Percentiles rank a stretch among this genome's conserved stretches.
phyloP scores from a whole-genome alignment of 768 basidiomycete genomes.

The Russula foetens region DNA sequence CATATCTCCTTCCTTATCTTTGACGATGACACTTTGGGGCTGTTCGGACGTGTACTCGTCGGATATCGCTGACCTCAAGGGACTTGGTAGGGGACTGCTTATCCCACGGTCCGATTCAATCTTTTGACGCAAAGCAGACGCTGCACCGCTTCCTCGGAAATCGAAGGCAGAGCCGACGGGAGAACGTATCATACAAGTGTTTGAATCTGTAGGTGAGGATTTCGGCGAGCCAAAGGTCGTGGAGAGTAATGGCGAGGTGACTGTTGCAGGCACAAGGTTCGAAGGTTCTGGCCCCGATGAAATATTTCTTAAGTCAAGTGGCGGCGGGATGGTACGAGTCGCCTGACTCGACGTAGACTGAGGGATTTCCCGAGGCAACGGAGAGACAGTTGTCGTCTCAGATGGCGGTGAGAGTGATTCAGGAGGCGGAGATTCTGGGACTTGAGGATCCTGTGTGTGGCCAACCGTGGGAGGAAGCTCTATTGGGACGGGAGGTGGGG shows the following conservation, averaged over 20 bases:
- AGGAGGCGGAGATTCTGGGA: not conserved
- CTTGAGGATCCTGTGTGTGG: constrained; percentile 9
- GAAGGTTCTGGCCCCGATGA: constrained; percentile 27
- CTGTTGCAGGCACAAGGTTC: not conserved
- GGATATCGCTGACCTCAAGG: not conserved
- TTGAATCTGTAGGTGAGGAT: constrained; percentile 23
- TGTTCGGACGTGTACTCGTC: not conserved
- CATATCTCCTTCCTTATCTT: constrained; percentile 20
- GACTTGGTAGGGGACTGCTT: not conserved
- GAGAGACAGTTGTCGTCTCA: not conserved
- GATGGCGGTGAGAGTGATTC: not conserved
- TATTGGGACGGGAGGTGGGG: constrained; percentile 27
- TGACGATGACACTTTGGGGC: not conserved
- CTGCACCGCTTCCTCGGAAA: not conserved
- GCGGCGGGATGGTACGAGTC: constrained; percentile 1
- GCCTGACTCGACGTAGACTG: not conserved
- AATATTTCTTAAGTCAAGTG: not conserved
- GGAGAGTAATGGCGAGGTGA: constrained; percentile 31
- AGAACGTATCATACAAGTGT: not conserved
- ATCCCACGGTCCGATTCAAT: constrained; percentile 8
- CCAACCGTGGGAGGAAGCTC: constrained; percentile 17
- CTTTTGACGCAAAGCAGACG: constrained; percentile 6
- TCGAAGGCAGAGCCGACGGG: constrained; percentile 20
- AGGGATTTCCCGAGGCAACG: too few species aligned
- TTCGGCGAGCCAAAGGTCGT: constrained; percentile 36